phyloP scores from a whole-genome alignment of 345 rosid species.

The Eucalyptus caleyi region DNA sequence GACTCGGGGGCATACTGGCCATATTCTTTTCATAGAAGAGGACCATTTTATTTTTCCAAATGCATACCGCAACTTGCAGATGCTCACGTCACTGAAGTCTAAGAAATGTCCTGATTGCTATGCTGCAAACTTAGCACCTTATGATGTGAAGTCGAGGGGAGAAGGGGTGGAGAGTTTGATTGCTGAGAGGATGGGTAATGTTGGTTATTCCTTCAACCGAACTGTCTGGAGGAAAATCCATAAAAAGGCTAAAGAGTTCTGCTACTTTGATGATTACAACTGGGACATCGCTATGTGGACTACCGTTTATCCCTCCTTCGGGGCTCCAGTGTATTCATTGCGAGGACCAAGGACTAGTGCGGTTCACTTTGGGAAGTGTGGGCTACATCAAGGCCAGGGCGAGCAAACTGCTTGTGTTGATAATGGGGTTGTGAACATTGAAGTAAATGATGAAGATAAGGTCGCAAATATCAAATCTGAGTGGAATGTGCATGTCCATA shows the following conservation, averaged over 20 bases:
- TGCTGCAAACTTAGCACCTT: slow-evolving; percentile 91
- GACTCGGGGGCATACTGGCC: slow-evolving; percentile 49
- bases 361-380: slow-evolving; percentile 93
- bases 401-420: slow-evolving; percentile 57
- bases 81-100: slow-evolving; percentile 46
- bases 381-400: slow-evolving; percentile 90
- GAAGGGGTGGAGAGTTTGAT: slow-evolving; percentile 54
- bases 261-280: slow-evolving; percentile 89
- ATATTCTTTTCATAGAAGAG: slow-evolving; percentile 92
- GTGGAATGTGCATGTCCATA: slow-evolving; percentile 46
- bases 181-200: slow-evolving; percentile 96
- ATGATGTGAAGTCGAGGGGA: slow-evolving; percentile 84
- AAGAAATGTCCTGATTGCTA: slow-evolving; percentile 73
- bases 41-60: slow-evolving; percentile 94
- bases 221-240: slow-evolving; percentile 87
- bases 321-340: slow-evolving; percentile 71
- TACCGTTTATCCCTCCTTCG: slow-evolving; percentile 86
- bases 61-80: slow-evolving; percentile 87
- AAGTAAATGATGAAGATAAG: slow-evolving; percentile 47
- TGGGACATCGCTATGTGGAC: slow-evolving; percentile 99
- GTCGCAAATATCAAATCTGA: slow-evolving; percentile 39
- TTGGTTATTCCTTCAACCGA: slow-evolving; percentile 77
- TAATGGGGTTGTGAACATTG: slow-evolving; percentile 52
- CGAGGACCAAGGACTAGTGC: slow-evolving; percentile 92
- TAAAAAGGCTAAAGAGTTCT: slow-evolving; percentile 64